Evolutionary conservation across 2,329 filamentous ascomycete species (phyloP), one percentile per base, ranked within the genome.

Genomic region (Nothophoma quercina): DNA sequence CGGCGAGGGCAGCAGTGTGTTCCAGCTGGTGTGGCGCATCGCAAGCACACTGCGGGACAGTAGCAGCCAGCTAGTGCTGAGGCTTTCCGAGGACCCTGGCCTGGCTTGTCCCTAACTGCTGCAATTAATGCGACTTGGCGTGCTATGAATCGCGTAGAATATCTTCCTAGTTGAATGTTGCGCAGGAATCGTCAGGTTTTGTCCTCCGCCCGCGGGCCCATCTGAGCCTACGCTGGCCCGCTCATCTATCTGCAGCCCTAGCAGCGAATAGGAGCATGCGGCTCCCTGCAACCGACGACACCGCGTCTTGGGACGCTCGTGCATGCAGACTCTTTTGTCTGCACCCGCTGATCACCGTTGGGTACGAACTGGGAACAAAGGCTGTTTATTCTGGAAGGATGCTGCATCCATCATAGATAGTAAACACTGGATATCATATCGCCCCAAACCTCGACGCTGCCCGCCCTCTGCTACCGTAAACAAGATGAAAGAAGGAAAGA

Each of bases 361-460:
- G n/a, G n/a, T n/a, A n/a, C n/a, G n/a, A n/a, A n/a, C n/a, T n/a
- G n/a, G n/a, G n/a, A n/a, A n/a, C n/a, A n/a, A n/a, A n/a, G n/a
- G n/a, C n/a, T n/a, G n/a, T n/a, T n/a, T n/a, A n/a, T n/a, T n/a
- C n/a, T n/a, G n/a, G n/a, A n/a, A n/a, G n/a, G n/a, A n/a, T n/a
- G 25, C 25, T 26, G 25, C 25, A 26, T 26, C 25, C 6, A 26
- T 26, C 25, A 26, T 26, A 26, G n/a, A n/a, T n/a, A 35, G 8
- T 34, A 45, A 19, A 42, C 51, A 53, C 51, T 60, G 65, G 65
- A 67, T 68, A 68, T 68, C 65, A 58, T 56, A 53, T 51, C 51
- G 39, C 41, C 59, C 55, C 55, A 58, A 15, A 28, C 28, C 44
- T 35, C 26, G 36, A 41, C 12, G 19, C 29, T 26, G 29, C 29